These are phyloP conservation scores for Apiospora koreana DNA, from an alignment of 2,329 filamentous ascomycete species.

Conservation along the genomic window DNA sequence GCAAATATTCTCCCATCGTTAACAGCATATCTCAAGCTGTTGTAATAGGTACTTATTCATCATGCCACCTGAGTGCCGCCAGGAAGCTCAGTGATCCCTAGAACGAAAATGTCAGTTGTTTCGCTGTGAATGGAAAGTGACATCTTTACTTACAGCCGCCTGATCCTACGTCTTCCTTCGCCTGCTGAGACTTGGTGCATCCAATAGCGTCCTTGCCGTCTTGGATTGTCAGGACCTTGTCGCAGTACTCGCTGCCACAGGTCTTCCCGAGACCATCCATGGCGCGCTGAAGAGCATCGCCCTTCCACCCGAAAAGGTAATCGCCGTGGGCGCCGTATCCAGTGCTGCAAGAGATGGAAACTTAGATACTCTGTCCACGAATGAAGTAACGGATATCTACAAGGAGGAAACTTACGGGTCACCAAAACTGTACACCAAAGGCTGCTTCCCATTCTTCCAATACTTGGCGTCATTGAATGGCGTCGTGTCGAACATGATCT, in stretches of 20 bases:
- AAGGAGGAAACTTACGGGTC: slow-evolving; percentile 32
- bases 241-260: slow-evolving; percentile 45
- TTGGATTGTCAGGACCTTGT: slow-evolving; percentile 46
- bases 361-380: background rate
- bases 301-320: slow-evolving; percentile 63
- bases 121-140: accelerated
- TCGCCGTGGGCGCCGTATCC: slow-evolving; percentile 59
- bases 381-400: too few relatives aligned
- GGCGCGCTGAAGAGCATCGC: slow-evolving; percentile 47
- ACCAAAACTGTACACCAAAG: slow-evolving; percentile 52
- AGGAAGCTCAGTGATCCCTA: slow-evolving; percentile 10
- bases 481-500: slow-evolving; percentile 56
- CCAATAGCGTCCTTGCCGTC: slow-evolving; percentile 45
- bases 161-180: slow-evolving; percentile 42
- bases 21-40: background rate
- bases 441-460: slow-evolving; percentile 47
- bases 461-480: slow-evolving; percentile 55
- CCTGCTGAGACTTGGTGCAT: slow-evolving; percentile 47
- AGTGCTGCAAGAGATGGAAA: slow-evolving; percentile 41
- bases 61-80: slow-evolving; percentile 1
- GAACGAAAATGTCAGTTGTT: background rate
- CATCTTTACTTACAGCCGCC: slow-evolving; percentile 45
- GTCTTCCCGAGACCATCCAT: slow-evolving; percentile 49
- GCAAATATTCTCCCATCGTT: background rate
- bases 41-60: background rate